A percentile compares a stretch with the other conserved stretches of the same genome.
phyloP scores from a whole-genome alignment of 2,329 filamentous ascomycete genomes.

The Ophiocordyceps camponoti-floridani region DNA sequence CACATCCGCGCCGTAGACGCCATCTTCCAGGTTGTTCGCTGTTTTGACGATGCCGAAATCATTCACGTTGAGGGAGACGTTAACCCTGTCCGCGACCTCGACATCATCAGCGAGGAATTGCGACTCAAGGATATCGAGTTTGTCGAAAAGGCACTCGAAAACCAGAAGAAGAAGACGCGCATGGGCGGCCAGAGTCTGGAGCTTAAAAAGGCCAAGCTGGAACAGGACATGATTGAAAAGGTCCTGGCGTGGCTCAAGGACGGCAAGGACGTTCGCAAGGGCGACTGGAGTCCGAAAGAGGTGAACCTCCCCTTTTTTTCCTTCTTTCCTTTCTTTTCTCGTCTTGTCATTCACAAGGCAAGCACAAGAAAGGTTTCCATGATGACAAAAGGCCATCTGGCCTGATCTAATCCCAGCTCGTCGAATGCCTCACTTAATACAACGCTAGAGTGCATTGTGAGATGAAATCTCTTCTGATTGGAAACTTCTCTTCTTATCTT shows the following conservation, averaged over 20 bases:
- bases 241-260: conserved; percentile 66
- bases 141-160: conserved; percentile 84
- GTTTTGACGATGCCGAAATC: conserved; percentile 98
- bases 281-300: conserved; percentile 83
- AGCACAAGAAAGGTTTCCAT: conserved; percentile 28
- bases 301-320: conserved; percentile 34
- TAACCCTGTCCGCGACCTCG: conserved; percentile 80
- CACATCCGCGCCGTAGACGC: conserved; percentile 97
- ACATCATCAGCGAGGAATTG: conserved; percentile 93
- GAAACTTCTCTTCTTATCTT: conserved; percentile 3
- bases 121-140: conserved; percentile 98
- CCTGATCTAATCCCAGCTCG: conserved; percentile 99
- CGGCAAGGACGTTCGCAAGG: conserved; percentile 87
- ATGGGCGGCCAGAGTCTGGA: conserved; percentile 89
- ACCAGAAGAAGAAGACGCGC: conserved; percentile 82
- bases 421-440: conserved; percentile 66
- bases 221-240: conserved; percentile 86
- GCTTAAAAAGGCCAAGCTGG: conserved; percentile 93
- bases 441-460: conserved; percentile 70
- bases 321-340: neutral
- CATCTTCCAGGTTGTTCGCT: conserved; percentile 92
- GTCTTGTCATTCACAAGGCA: neutral
- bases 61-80: conserved; percentile 99
- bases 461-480: conserved; percentile 64
- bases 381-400: conserved; percentile 97